phyloP scores from a whole-genome alignment of 768 basidiomycete genomes.

The Arthromyces matolae region DNA sequence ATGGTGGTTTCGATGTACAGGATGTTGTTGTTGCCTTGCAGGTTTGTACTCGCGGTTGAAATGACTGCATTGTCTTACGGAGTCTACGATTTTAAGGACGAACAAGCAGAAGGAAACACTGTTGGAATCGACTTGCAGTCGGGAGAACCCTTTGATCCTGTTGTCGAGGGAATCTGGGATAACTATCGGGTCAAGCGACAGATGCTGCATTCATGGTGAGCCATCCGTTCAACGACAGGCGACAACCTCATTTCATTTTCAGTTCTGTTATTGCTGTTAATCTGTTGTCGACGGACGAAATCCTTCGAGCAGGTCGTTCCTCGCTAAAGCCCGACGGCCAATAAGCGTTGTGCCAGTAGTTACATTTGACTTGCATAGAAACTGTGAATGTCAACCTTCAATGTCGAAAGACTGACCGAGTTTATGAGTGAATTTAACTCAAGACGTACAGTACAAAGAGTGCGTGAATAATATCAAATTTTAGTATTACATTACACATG shows the following conservation, averaged over 20 bases:
- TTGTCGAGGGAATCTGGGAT: slow-evolving; percentile 96
- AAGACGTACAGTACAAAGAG: too few species aligned
- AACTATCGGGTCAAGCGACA: slow-evolving; percentile 98
- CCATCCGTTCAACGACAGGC: slow-evolving; percentile 5
- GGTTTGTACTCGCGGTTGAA: slow-evolving; percentile 48
- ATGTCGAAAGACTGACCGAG: not conserved
- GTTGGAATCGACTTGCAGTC: slow-evolving; percentile 91
- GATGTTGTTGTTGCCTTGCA: slow-evolving; percentile 90
- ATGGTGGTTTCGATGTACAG: slow-evolving; percentile 96
- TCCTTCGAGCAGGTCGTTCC: slow-evolving; percentile 83
- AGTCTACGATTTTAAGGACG: slow-evolving; percentile 54
- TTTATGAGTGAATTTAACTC: too few species aligned
- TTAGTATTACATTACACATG: too few species aligned
- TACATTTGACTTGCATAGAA: too few species aligned
- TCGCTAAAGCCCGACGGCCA: slow-evolving; percentile 80
- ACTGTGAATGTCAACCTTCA: too few species aligned
- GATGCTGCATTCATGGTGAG: slow-evolving; percentile 95
- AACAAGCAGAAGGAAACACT: slow-evolving; percentile 87
- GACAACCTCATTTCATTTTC: slow-evolving; percentile 18
- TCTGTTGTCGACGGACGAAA: slow-evolving; percentile 93
- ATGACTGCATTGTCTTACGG: not conserved
- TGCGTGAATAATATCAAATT: too few species aligned
- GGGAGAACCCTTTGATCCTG: slow-evolving; percentile 95
- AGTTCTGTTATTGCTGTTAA: slow-evolving; percentile 95
- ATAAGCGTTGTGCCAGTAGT: slow-evolving; percentile 25